Conservation (phyloP, 2,329 filamentous ascomycete species). For the Cladobotryum protrusum region DNA sequence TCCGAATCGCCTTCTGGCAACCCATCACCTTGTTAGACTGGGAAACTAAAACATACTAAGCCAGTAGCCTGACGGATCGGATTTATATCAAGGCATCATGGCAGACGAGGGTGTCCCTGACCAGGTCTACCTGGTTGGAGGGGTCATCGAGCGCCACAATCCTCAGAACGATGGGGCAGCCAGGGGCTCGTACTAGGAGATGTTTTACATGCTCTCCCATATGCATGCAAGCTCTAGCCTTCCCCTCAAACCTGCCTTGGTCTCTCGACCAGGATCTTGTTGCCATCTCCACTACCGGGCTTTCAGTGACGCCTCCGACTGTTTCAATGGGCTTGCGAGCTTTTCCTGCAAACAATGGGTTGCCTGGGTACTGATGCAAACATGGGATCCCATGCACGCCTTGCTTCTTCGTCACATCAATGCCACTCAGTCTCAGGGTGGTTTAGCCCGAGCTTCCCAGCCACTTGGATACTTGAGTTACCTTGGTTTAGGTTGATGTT, state of each 20-base stretch:
- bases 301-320: constrained; percentile 7
- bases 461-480: constrained; percentile 13
- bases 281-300: constrained; percentile 7
- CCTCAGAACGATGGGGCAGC: constrained; percentile 5
- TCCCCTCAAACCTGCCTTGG: not conserved
- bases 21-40: not conserved
- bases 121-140: not conserved
- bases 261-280: constrained; percentile 1
- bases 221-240: not conserved
- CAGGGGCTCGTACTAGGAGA: constrained; percentile 6
- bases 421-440: constrained; percentile 13
- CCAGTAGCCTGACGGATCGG: constrained; percentile 13
- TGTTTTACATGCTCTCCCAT: constrained; percentile 10
- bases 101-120: constrained; percentile 11
- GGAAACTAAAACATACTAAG: constrained; percentile 1
- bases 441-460: constrained; percentile 13
- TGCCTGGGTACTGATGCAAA: constrained; percentile 1
- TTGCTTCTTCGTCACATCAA: not conserved
- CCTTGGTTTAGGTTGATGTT: constrained; percentile 7
- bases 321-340: constrained; percentile 3
- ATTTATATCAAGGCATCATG: constrained; percentile 10
- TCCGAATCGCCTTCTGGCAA: not conserved
- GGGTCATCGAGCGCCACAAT: constrained; percentile 9
- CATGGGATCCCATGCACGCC: not conserved
- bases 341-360: not conserved